Base-by-base conservation (phyloP, 176 grass and related monocot species). In the Ensete ventricosum region DNA sequence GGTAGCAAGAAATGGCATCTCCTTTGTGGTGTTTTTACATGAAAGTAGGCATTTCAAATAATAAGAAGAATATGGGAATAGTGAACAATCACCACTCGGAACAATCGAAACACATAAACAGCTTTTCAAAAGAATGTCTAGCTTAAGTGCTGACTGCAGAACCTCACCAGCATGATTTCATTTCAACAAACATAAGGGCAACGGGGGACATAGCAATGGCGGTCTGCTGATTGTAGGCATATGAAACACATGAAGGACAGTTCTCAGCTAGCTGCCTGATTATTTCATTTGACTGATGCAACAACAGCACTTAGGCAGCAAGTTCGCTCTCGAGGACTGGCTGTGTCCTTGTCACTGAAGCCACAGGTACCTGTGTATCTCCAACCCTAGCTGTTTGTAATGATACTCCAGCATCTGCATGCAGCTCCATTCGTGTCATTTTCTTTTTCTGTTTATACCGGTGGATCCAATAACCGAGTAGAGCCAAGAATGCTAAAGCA, bases 311-410 rank as follows among this genome's bases (percentile, higher is more conserved):
- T 82, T 79, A 89, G 14, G 78, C 81, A 62, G 50, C 81, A 73
- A 93, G 86, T 55, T 97, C 89, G 0, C 79, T 88, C 80, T 96
- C 93, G n/a, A 96, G 91, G 50, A 90, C 65, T 4, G 93, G 93
- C 9, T 84, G 81, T 9, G 93, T 97, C 50, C 93, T 63, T 10
- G 90, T 97, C 64, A 81, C 85, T 26, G 62, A 65, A 0, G 90
- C 93, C 4, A 90, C 83, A 16, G 90, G 93, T 26, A 88, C 85
- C 23, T 88, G 93, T 9, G 84, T 81, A 58, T 75, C 64, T 21
- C 93, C 93, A 71, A 97, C 82, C 74, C 77, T 90, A 9, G 87
- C 79, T 72, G 92, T 92, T 20, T 89, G 88, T 74, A 97, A 78
- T 22, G 87, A 69, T 80, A 88, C 90, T 52, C 89, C 93, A 14